A percentile compares a stretch with the other conserved stretches of the same genome.
These are phyloP conservation scores for Venturia aucupariae DNA, from an alignment of 2,329 filamentous ascomycete species.

Conservation along the genomic window DNA sequence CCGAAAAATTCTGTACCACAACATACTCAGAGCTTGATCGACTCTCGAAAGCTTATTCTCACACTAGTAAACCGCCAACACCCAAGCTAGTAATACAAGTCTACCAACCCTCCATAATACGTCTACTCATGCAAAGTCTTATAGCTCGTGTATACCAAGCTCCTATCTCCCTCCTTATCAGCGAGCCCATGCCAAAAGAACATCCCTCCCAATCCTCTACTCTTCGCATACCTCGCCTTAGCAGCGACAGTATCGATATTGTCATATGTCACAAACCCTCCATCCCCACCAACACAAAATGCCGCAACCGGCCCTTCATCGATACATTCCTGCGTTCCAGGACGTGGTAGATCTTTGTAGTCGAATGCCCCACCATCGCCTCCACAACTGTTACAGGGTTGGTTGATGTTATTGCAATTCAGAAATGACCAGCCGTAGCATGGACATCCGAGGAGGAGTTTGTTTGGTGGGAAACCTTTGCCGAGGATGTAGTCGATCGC, in stretches of 20 bases:
- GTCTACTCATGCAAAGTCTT: conserved; percentile 36
- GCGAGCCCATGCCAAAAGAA: conserved; percentile 77
- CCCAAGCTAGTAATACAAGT: neutral
- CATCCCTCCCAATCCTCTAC: conserved; percentile 62
- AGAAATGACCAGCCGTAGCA: conserved; percentile 69
- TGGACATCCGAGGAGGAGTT: conserved; percentile 68
- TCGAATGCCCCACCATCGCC: conserved; percentile 63
- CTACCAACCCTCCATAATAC: neutral
- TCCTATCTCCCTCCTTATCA: conserved; percentile 48
- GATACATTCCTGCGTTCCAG: conserved; percentile 53
- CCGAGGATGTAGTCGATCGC: conserved; percentile 56
- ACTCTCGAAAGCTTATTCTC: neutral
- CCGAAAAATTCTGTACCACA: neutral
- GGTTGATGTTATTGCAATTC: conserved; percentile 53
- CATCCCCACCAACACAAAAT: conserved; percentile 62
- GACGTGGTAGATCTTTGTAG: conserved; percentile 58
- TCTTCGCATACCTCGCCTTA: conserved; percentile 65
- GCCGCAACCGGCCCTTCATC: conserved; percentile 61
- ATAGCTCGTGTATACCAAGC: conserved; percentile 53
- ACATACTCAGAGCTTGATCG: neutral
- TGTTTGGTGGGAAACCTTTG: conserved; percentile 58
- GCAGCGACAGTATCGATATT: conserved; percentile 65
- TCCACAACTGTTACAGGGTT: conserved; percentile 46
- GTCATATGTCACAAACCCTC: conserved; percentile 73
- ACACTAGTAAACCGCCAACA: neutral